Base-by-base conservation (phyloP, 2,329 filamentous ascomycete genomes). In the Claviceps humidiphila region DNA sequence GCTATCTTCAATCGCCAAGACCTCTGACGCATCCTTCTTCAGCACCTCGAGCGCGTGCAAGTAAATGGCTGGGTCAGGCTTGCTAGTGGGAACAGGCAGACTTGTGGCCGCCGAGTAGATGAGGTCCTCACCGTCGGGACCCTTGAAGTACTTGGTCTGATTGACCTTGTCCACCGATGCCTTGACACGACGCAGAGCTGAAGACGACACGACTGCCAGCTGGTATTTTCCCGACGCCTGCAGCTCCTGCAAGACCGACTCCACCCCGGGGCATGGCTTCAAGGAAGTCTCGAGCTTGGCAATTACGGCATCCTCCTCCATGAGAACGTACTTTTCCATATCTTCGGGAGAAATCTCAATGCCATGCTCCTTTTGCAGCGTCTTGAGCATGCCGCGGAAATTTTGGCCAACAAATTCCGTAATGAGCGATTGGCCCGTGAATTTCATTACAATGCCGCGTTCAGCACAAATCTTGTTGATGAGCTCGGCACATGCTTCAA, bases 11-110 rank as follows among this genome's bases (percentile, higher is more conserved):
- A 95, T 80, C 24, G 89, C 86, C 37, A 95, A 76, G 58, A 79
- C 82, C 74, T 94, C 84, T 47, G 73, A 72, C 1, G 87, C 73
- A 61, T 77, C 79, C 70, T 85, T 85, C 56, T 84, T 84, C 50
- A 94, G 76, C 64, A 80, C 72, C 69, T 89, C 71, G 64, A 89
- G 79, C 22, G 89, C 86, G 66, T 84, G 78, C 57, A 89, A 70
- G 73, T 95, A 95, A 70, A 95, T 85, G 59, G 87, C 87, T 17
- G 90, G 89, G 69, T 95, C 87, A 16, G 89, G 89, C 78, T 95
- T 95, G 68, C 82, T 87, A 52, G 87, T 90, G n/a, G 89, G 89
- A 63, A 74, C 80, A 53, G 79, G 73, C 60, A 95, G 77, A 54
- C 83, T 88, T 37, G 83, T 87, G 53, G 88, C 88, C 52, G 89